Evolutionary conservation across 2,329 filamentous ascomycete genomes (phyloP), one percentile per base, ranked within the genome.

Genomic region (Sarocladiaceae sp.): DNA sequence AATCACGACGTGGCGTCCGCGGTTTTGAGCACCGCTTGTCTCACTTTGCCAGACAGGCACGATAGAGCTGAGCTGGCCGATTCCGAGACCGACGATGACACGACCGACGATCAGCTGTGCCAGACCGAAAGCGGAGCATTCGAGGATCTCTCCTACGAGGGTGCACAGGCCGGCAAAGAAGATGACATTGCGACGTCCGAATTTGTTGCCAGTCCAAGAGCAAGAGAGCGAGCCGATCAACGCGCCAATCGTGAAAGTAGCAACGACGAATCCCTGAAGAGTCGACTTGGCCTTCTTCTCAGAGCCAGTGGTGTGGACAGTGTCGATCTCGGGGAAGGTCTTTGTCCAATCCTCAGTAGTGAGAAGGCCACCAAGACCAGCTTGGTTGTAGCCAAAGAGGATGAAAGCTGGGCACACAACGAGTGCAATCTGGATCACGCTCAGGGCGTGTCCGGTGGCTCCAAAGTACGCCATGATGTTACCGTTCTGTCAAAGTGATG

Each of bases 321-420:
- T 81, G 6, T 63, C 57, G 20, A 82, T 58, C 39, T 50, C 50
- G 8, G 62, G 72, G 58, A 83, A 83, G 55, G 80, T 70, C 17
- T 71, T 71, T 51, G 82, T 80, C 54, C 81, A 80, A 61, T 80
- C 72, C 20, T 70, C 68, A 4, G 90, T 76, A 1, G 84, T 86
- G 53, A 91, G 73, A 50, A 91, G 78, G 52, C 82, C 82, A 33
- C 83, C 86, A 70, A 87, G 87, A 3, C 87, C 83, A 60, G 85
- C 82, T 66, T 86, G 83, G 67, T 88, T 86, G 60, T 79, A 77
- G 25, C 76, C 75, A 52, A 77, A 76, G 22, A 75, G 67, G 54
- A 75, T 70, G 53, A 70, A 73, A 12, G 71, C 62, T 4, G 73
- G 73, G 6, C 64, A 67, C 17, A 75, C 71, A 35, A 76, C 68